Evolutionary conservation across 352 stramenopile species (phyloP), one percentile per base, ranked within the genome.

Genomic region (Phytophthora ohioensis): DNA sequence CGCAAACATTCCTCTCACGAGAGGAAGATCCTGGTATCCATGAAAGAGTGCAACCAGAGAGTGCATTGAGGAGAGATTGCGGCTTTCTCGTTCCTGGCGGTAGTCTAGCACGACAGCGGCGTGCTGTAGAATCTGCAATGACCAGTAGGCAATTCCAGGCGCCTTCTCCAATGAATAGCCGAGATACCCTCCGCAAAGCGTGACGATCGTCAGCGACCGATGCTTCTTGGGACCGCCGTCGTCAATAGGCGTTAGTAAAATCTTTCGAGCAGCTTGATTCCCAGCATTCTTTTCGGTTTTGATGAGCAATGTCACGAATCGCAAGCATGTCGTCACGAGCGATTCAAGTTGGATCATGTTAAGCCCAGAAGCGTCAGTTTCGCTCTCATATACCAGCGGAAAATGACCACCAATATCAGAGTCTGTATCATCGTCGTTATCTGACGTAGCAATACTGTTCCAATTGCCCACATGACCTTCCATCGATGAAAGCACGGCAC

Each of bases 1-100:
- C 2, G 82, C 67, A 55, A 93, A 74, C 3, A 69, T 66, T 45
- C 78, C 70, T 21, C 83, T 74, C 21, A 93, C 55, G 8, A 70
- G 43, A 54, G 66, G 12, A 41, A 91, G 68, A 27, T 91, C 76
- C 10, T 73, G 53, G n/a, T 72, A 59, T 15, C 77, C 74, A 42
- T 78, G 73, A 55, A 91, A 91, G 7, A 89, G 67, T 10, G 82
- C 71, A 27, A 87, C 73, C 0, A 93, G 58, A 11, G 85, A 91
- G 31, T 81, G 80, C 48, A 78, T 80, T 11, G 64, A 78, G 11
- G 59, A 65, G 12, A 74, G 9, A 54, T 64, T 54, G 13, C 34
- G 5, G 13, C 31, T 69, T 39, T 72, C 64, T 48, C 56, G 52
- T 17, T 75, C 67, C 30, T 69, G 12, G 43, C 68, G 64, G 38